phyloP scores from a whole-genome alignment of 306 rosid species.

The Clitoria ternatea region DNA sequence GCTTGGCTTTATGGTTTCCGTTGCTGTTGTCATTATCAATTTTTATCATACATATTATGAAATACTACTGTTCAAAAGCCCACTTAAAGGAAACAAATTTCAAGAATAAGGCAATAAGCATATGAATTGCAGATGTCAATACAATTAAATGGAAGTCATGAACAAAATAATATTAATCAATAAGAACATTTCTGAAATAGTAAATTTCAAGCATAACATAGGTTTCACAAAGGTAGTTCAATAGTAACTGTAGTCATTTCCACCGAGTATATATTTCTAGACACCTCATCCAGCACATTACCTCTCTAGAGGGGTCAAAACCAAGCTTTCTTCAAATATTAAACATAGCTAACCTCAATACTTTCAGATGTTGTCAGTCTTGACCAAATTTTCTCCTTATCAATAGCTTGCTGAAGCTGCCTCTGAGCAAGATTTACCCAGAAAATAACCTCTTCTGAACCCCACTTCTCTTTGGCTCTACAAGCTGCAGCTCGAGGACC shows the following conservation, averaged over 20 bases:
- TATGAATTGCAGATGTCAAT: slow-evolving; percentile 17
- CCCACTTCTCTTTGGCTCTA: slow-evolving; percentile 67
- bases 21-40: not conserved
- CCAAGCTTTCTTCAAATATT: slow-evolving; percentile 21
- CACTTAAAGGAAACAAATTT: not conserved
- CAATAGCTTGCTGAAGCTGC: slow-evolving; percentile 82
- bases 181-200: not conserved
- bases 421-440: slow-evolving; percentile 89
- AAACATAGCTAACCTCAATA: slow-evolving; percentile 69
- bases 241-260: not conserved
- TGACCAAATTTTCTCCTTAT: slow-evolving; percentile 97
- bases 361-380: slow-evolving; percentile 94
- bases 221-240: slow-evolving; percentile 4
- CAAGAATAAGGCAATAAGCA: not conserved
- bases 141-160: not conserved
- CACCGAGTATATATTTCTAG: not conserved
- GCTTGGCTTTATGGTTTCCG: too few relatives aligned
- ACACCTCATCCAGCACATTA: slow-evolving; percentile 20
- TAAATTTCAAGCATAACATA: not conserved
- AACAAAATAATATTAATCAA: not conserved
- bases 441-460: slow-evolving; percentile 85
- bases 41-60: not conserved
- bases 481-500: slow-evolving; percentile 90
- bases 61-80: not conserved
- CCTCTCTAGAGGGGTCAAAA: slow-evolving; percentile 25